Base-by-base conservation (phyloP, 164 flowering plant genomes). In the Brasenia schreberi region DNA sequence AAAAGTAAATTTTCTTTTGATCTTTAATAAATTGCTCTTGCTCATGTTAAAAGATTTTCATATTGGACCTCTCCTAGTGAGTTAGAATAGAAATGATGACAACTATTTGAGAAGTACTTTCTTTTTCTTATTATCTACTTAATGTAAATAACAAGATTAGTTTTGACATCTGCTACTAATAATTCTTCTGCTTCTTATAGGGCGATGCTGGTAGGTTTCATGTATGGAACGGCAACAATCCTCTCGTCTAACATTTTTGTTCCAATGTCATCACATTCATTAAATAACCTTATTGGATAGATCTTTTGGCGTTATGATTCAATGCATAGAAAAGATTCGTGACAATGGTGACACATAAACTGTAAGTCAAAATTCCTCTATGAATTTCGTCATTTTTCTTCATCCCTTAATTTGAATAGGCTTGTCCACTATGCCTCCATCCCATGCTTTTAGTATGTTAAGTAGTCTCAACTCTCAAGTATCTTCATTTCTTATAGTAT, bases 201-300 rank as follows among this genome's bases (percentile, higher is more conserved):
- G 97, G 98, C 97, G 61, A 82, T 92, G 42, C 79, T 89, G 76
- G 95, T 90, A 23, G 97, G 97, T 52, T 19, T 89, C 33, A 75
- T 77, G 5, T 90, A 93, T 70, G 96, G 96, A 27, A 84, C 78
- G 18, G 85, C 92, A 1, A 78, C 97, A 6, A 79, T 82, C 49
- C 19, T 73, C 18, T 82, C 97, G 12, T 81, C 89, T 3, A 90
- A 85, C 74, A 42, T 90, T 49, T 45, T 86, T 19, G 97, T 90
- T 14, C 95, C 98, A 18, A 84, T 90, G 89, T 85, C 85, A 74
- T 79, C 96, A 66, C 98, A 93, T 75, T 87, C 92, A 7, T 44
- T 85, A 70, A 93, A 90, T 83, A 93, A 93, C 76, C 80, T 90
- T 61, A 73, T 87, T 5, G 98, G 97, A 72, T 94, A 83, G 27